Percentiles rank a stretch among this genome's conserved stretches.
phyloP scores from a whole-genome alignment of 1,284 basidiomycete genomes.

The Peniophora sp. region DNA sequence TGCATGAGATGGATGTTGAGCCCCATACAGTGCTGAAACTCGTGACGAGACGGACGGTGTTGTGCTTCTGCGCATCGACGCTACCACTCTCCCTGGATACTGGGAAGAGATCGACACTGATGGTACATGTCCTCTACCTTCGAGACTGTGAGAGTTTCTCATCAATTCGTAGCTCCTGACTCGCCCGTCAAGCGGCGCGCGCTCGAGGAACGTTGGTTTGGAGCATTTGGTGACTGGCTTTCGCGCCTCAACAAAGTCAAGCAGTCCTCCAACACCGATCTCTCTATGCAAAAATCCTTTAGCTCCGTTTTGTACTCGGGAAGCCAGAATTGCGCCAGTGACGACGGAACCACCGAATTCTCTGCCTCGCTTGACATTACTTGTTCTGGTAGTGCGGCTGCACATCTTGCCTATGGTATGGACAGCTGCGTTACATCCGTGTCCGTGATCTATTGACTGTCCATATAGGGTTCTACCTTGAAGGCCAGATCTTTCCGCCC shows the following conservation, averaged over 20 bases:
- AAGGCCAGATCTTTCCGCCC: slow-evolving; percentile 8
- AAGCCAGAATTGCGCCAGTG: slow-evolving; percentile 4
- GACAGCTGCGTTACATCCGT: not conserved
- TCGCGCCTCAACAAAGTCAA: slow-evolving; percentile 6
- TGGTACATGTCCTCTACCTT: not conserved
- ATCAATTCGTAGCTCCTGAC: slow-evolving; percentile 2
- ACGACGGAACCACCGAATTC: slow-evolving; percentile 7
- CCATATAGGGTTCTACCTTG: slow-evolving; percentile 8
- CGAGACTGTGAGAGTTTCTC: too few relatives aligned
- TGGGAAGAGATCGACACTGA: slow-evolving; percentile 6
- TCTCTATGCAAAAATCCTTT: slow-evolving; percentile 6
- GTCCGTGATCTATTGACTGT: too few relatives aligned
- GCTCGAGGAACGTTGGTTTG: slow-evolving; percentile 8
- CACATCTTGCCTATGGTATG: slow-evolving; percentile 3
- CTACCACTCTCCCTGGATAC: slow-evolving; percentile 4
- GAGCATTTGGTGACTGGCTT: slow-evolving; percentile 7
- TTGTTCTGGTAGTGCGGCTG: not conserved
- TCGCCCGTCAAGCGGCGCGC: slow-evolving; percentile 2
- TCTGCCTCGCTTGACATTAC: not conserved
- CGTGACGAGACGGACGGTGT: slow-evolving; percentile 2
- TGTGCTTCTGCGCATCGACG: slow-evolving; percentile 5
- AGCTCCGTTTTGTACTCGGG: slow-evolving; percentile 5
- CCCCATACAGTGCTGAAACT: slow-evolving; percentile 1
- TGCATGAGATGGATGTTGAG: too few relatives aligned
- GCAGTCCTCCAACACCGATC: slow-evolving; percentile 4